Conservation (phyloP, 2,329 filamentous ascomycete genomes). For the Fusarium napiforme region DNA sequence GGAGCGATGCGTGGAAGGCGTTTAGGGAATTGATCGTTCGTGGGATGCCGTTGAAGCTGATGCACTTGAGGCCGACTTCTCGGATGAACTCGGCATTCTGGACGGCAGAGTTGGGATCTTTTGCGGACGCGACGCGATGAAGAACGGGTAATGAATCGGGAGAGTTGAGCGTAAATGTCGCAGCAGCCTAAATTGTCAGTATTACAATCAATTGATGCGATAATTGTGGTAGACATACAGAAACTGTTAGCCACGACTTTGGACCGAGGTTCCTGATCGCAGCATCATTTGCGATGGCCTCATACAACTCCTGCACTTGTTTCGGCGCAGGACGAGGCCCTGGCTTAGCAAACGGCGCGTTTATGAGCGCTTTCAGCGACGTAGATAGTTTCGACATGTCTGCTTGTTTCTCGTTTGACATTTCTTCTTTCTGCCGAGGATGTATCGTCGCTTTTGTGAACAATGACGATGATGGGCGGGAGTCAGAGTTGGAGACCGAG, state of each 20-base stretch:
- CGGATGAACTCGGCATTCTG: constrained; percentile 76
- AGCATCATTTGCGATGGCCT: constrained; percentile 72
- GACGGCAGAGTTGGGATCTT: constrained; percentile 45
- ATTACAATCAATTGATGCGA: rapidly evolving
- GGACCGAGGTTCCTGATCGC: constrained; percentile 68
- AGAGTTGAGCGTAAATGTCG: constrained; percentile 88
- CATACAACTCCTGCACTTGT: constrained; percentile 72
- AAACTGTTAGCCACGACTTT: constrained; percentile 74
- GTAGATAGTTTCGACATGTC: constrained; percentile 79
- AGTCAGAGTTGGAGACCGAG: constrained; percentile 38
- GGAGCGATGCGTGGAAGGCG: constrained; percentile 73
- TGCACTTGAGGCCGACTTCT: constrained; percentile 80
- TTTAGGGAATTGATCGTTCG: constrained; percentile 85
- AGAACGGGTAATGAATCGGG: constrained; percentile 77
- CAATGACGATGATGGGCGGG: constrained; percentile 25
- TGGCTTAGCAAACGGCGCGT: constrained; percentile 73
- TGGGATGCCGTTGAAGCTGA: constrained; percentile 84
- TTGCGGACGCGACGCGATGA: constrained; percentile 60
- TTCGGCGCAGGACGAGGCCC: constrained; percentile 72
- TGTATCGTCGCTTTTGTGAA: constrained; percentile 21
- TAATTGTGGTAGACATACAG: constrained; percentile 56
- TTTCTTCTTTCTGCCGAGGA: constrained; percentile 22
- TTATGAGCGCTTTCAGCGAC: constrained; percentile 78
- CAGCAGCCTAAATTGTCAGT: constrained; percentile 68
- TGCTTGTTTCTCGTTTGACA: constrained; percentile 29